Evolutionary conservation across 75 land plant genomes (phyloP).

Genomic region (Pseudotsuga menziesii): DNA sequence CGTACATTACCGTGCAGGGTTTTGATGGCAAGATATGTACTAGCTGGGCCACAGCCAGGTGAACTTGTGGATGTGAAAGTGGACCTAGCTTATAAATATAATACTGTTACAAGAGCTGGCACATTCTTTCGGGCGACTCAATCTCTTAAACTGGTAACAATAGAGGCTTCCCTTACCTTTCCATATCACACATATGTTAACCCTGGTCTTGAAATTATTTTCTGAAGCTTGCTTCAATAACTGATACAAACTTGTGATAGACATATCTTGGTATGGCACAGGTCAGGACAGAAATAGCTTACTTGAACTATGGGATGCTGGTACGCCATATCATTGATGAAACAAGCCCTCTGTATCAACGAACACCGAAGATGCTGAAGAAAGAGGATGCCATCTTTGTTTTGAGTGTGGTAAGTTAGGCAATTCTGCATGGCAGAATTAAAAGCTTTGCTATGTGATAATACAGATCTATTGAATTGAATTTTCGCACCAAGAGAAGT

Average conservation of each 20-base stretch:
- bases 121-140: constrained; percentile 30
- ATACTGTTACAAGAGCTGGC: constrained; percentile 29
- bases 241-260: constrained; percentile 17
- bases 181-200: not conserved
- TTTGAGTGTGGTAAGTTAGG: constrained; percentile 34
- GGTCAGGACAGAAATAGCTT: constrained; percentile 40
- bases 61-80: constrained; percentile 50
- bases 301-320: constrained; percentile 35
- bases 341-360: constrained; percentile 31
- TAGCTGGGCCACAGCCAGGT: constrained; percentile 47
- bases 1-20: constrained; percentile 13
- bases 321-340: constrained; percentile 45
- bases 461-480: too few species aligned
- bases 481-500: too few species aligned
- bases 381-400: constrained; percentile 39
- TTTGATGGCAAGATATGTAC: constrained; percentile 34
- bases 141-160: constrained; percentile 36
- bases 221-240: constrained; percentile 1
- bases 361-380: constrained; percentile 29
- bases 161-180: not conserved
- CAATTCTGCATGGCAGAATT: not conserved
- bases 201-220: not conserved
- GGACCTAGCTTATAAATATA: constrained; percentile 35
- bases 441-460: not conserved
- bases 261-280: constrained; percentile 20